Base-by-base conservation (phyloP, 768 basidiomycete species). In the Amanita inopinata region DNA sequence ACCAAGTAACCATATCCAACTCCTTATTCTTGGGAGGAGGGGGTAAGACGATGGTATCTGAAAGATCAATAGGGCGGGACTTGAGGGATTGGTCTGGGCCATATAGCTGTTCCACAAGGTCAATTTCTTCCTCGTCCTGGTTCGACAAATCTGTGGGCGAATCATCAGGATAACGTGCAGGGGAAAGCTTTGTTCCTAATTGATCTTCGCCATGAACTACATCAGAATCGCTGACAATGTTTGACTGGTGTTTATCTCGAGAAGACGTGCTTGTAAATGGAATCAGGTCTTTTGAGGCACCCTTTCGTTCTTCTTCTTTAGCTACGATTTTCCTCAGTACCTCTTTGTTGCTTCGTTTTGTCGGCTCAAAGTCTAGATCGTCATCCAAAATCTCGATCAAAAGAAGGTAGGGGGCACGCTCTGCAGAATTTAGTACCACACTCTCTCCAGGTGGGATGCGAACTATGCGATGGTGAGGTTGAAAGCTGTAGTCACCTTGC, bases 391-490 rank as follows among this genome's bases (percentile, higher is more conserved):
- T 83, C 61, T 99, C 96, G 45, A 98, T 76, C 47, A 93, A 71
- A 17, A 99, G 74, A 14, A 99, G 71, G 57, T 88, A 99, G 3
- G 96, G 96, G 0, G 91, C 92, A 25, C 87, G 76, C 61, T 99
- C 93, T 2, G 96, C 96, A 14, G 94, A 98, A 58, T 99, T 99
- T 19, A 99, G 73, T 7, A 98, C 96, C 33, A 98, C 96, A 44
- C 89, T 86, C 66, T 99, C 96, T 10, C 93, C 90, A 2, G 96
- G 94, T 8, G 94, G 93, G 55, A 99, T 94, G 49, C 96, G 81
- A 38, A 98, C 92, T 39, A 99, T 89, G 32, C 90, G 83, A 58
- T 97, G 92, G 58, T 98, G 94, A 4, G 85, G 78, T 10, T 62
- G 58, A 15, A 61, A 51, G 17, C 19, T 18, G 24, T 34, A 27